Base-by-base conservation (phyloP, 2,329 filamentous ascomycete genomes). In the Cladosporium cucumerinum region DNA sequence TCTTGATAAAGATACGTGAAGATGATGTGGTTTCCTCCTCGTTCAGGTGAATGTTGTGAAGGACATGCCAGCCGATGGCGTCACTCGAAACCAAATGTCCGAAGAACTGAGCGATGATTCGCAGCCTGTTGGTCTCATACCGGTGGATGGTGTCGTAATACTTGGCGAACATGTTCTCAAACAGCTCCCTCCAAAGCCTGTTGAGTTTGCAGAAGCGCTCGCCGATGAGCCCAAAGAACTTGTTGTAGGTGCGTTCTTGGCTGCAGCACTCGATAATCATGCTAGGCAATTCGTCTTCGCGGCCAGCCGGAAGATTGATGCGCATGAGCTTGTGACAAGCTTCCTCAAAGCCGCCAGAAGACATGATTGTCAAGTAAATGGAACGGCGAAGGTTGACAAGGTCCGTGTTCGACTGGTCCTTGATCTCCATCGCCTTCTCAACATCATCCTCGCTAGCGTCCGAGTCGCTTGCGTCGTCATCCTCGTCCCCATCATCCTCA, bases 91-190 rank as follows among this genome's bases (percentile, higher is more conserved):
- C 85, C 74, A 98, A 85, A 75, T 98, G 93, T 12, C 93, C 93
- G 72, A 98, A 99, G 76, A 99, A 92, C 67, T 93, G 88, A 21
- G 94, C 95, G 73, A 98, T 94, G 75, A 98, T 99, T 68, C 95
- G 90, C 43, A 99, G 84, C 66, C 92, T 88, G 78, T 97, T 98
- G 48, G 94, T 98, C 77, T 98, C 95, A 76, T 96, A 96, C 18
- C 95, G 90, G 78, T 99, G 95, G 67, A 98, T 98, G 0, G 93
- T 98, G 67, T 96, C 92, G 82, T 97, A 99, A 79, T 98, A 97
- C 72, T 93, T 93, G 67, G 86, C 85, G 77, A 99, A 99, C 25
- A 89, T 86, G 69, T 92, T 87, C 77, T 98, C 93, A 69, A 98
- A 98, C 6, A 98, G 84, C 68, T 96, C 92, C 30, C 88, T 90